Evolutionary conservation across 305 asterid genomes (phyloP), one percentile per base, ranked within the genome.

Genomic region (Plantago coronopus): DNA sequence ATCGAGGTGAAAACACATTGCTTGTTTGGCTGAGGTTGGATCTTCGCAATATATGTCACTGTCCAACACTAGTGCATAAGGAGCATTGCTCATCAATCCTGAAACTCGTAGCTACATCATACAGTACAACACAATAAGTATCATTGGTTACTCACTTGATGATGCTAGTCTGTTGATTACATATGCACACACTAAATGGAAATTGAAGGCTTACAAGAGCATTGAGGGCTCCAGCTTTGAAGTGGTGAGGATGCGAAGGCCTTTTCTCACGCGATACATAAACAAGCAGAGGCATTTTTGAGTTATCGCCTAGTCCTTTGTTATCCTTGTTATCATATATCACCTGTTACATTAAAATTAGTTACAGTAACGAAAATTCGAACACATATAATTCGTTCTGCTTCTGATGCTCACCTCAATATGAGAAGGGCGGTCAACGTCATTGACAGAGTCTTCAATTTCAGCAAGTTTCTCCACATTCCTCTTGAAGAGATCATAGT

Each of bases 1-100:
- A 42, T 88, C 95, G 15, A 88, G 89, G 73, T 89, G 90, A 74
- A 83, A 83, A 61, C 96, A 83, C 95, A 88, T 88, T 18, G 96
- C 95, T 68, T 88, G 93, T 63, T 78, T 76, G 17, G 95, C 85
- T 0, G 95, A 88, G 44, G 93, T 68, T 9, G 95, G 86, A 53
- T 74, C 91, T 38, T 83, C 81, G 69, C 91, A 83, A 18, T 83
- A 83, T 87, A 83, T 83, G 72, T 83, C 91, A 31, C 91, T 81
- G 38, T 83, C 91, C 72, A 83, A 70, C 7, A 81, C 79, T 46
- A 81, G 64, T 29, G 72, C 75, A 46, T 74, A 83, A 6, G 85
- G 85, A 14, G 78, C 91, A 65, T 81, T 83, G 81, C 88, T 83
- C 85, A 83, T 74, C 23, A 82, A 17, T 48, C 89, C 89, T 2